phyloP scores from a whole-genome alignment of 1,284 basidiomycete genomes.

The Melampsora larici-populina region DNA sequence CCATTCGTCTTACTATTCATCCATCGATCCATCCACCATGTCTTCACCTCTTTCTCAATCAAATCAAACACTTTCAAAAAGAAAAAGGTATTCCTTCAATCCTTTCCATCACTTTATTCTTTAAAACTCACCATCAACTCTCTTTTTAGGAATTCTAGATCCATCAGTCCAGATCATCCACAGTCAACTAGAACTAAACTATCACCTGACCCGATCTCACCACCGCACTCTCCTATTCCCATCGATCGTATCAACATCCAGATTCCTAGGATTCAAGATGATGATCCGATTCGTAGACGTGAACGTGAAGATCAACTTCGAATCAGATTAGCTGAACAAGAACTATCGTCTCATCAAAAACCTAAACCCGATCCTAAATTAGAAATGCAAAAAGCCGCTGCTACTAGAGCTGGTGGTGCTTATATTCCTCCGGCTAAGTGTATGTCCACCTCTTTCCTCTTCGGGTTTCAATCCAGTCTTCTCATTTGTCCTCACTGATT shows the following conservation, averaged over 20 bases:
- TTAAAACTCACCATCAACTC: no score
- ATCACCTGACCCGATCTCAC: background rate
- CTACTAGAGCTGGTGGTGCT: slow-evolving; percentile 76
- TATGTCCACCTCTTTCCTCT: background rate
- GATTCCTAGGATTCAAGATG: slow-evolving; percentile 64
- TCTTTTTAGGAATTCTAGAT: background rate
- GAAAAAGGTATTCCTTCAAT: background rate
- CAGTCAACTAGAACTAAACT: slow-evolving; percentile 4
- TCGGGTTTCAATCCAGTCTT: background rate
- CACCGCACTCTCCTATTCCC: background rate
- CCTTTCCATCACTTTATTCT: no score
- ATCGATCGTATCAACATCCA: slow-evolving; percentile 15
- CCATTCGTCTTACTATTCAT: no score
- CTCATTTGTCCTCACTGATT: background rate
- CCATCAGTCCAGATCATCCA: slow-evolving; percentile 1
- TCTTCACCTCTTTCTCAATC: no score
- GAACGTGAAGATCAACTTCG: slow-evolving; percentile 75
- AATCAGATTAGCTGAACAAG: slow-evolving; percentile 67
- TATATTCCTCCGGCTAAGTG: slow-evolving; percentile 88
- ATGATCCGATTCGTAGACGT: slow-evolving; percentile 70
- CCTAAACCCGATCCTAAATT: slow-evolving; percentile 53
- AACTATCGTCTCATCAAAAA: slow-evolving; percentile 61
- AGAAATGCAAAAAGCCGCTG: slow-evolving; percentile 49
- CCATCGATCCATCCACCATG: no score
- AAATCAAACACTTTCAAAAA: background rate